A percentile compares a stretch with the other conserved stretches of the same genome.
Evolutionary conservation across 2,329 filamentous ascomycete species (phyloP).

Genomic region (Calonectria multiphialidica): DNA sequence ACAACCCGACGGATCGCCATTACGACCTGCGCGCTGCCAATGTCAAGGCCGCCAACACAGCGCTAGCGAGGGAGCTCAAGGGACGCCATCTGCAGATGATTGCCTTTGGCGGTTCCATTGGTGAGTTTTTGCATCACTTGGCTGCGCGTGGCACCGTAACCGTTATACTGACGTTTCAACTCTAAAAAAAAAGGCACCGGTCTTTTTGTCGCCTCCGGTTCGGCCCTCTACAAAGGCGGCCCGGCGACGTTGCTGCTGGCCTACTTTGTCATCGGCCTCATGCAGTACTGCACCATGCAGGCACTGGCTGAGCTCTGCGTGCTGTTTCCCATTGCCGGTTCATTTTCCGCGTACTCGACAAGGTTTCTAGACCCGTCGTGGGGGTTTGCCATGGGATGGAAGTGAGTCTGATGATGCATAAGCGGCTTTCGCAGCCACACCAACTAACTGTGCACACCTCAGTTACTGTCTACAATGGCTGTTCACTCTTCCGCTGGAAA

Average conservation of each 20-base stretch:
- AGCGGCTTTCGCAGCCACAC: neutral
- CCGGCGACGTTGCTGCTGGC: constrained; percentile 83
- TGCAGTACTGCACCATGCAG: constrained; percentile 94
- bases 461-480: constrained; percentile 92
- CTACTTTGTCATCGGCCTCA: constrained; percentile 81
- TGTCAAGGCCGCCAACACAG: constrained; percentile 81
- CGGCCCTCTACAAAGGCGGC: constrained; percentile 78
- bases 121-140: constrained; percentile 74
- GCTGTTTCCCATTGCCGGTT: constrained; percentile 89
- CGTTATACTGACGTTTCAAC: constrained; percentile 54
- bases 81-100: constrained; percentile 96
- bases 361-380: constrained; percentile 93
- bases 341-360: constrained; percentile 94
- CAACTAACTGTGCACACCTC: constrained; percentile 7
- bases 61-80: constrained; percentile 82
- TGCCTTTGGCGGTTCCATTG: constrained; percentile 93
- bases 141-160: constrained; percentile 74
- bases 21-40: constrained; percentile 70
- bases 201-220: constrained; percentile 86
- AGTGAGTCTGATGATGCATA: constrained; percentile 63
- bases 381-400: constrained; percentile 97
- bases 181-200: constrained; percentile 73
- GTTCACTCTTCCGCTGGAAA: constrained; percentile 83
- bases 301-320: constrained; percentile 93
- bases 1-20: constrained; percentile 53